These are phyloP conservation scores for Rhizoctonia solani DNA, from an alignment of 1,284 basidiomycete species.

Conservation along the genomic window DNA sequence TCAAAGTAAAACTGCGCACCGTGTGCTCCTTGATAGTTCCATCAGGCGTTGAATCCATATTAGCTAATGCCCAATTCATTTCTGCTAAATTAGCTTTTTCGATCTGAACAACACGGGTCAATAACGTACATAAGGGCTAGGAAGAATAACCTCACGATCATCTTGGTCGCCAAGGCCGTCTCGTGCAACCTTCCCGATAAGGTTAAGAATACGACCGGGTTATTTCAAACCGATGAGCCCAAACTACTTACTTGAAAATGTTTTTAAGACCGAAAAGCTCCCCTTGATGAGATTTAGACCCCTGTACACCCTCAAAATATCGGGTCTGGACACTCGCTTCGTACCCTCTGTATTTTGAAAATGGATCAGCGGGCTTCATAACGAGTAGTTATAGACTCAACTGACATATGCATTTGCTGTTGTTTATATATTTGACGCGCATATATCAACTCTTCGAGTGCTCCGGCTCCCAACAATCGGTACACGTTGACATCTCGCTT, in stretches of 20 bases:
- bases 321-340: slow-evolving; percentile 78
- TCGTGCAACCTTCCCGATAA: slow-evolving; percentile 58
- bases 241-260: slow-evolving; percentile 58
- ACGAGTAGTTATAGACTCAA: background rate
- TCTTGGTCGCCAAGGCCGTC: slow-evolving; percentile 69
- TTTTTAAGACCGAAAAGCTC: slow-evolving; percentile 83
- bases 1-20: background rate
- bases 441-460: slow-evolving; percentile 81
- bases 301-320: slow-evolving; percentile 81
- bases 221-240: background rate
- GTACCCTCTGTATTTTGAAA: slow-evolving; percentile 54
- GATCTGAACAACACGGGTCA: slow-evolving; percentile 56
- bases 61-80: slow-evolving; percentile 75
- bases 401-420: slow-evolving; percentile 77
- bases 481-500: slow-evolving; percentile 84
- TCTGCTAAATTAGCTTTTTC: slow-evolving; percentile 71
- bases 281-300: slow-evolving; percentile 70
- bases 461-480: slow-evolving; percentile 81
- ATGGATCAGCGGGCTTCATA: too few species aligned
- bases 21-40: slow-evolving; percentile 25
- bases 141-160: background rate
- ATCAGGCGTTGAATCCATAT: slow-evolving; percentile 51
- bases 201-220: background rate
- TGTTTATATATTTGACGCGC: slow-evolving; percentile 88
- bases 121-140: background rate